These are phyloP conservation scores for Plantago major DNA, from an alignment of 257 asterid genomes.

Conservation along the genomic window DNA sequence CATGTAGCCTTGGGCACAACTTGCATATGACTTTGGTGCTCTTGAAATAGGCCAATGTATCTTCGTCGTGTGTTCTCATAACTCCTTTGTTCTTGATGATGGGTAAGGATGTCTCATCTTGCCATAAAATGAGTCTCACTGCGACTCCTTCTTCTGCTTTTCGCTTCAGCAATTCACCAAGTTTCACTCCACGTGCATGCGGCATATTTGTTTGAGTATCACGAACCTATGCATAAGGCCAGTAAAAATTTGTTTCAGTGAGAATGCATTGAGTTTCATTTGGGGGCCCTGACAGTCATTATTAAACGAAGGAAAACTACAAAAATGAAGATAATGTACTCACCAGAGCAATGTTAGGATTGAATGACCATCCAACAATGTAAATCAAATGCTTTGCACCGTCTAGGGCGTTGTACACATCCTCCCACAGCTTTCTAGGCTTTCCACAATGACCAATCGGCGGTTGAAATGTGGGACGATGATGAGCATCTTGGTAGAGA, in stretches of 20 bases:
- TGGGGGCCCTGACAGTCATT: no score
- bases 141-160: constrained; percentile 90
- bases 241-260: background rate
- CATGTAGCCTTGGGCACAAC: constrained; percentile 66
- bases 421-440: constrained; percentile 76
- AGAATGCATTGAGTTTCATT: background rate
- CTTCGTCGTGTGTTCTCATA: constrained; percentile 86
- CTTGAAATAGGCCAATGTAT: constrained; percentile 61
- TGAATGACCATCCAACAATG: constrained; percentile 83
- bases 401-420: constrained; percentile 64
- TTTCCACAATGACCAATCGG: constrained; percentile 37
- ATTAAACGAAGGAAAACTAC: no score
- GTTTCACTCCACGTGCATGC: constrained; percentile 73
- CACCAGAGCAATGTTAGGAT: constrained; percentile 67
- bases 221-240: constrained; percentile 47
- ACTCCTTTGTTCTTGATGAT: constrained; percentile 74
- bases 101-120: constrained; percentile 82
- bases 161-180: constrained; percentile 65
- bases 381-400: constrained; percentile 80
- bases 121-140: constrained; percentile 77
- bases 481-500: constrained; percentile 88
- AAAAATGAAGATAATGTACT: constrained; percentile 13
- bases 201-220: constrained; percentile 55
- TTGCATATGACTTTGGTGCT: constrained; percentile 67
- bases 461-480: constrained; percentile 41